phyloP scores from a whole-genome alignment of 1,139 yeast genomes.

The Candida buenavistaensis region DNA sequence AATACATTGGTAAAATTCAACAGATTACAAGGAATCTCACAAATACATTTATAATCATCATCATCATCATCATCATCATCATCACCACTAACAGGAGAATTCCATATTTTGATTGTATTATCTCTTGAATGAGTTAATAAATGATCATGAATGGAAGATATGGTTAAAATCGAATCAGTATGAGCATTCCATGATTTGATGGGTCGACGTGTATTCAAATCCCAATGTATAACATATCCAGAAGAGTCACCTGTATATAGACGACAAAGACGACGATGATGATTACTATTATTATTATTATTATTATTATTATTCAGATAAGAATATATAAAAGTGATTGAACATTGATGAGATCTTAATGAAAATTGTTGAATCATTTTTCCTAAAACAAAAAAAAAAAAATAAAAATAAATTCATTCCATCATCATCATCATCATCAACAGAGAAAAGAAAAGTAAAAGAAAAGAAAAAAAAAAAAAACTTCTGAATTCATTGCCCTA shows the following conservation, averaged over 20 bases:
- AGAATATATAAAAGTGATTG: constrained; percentile 9
- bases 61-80: too few species aligned
- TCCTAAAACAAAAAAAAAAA: constrained; percentile 2
- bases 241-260: constrained; percentile 7
- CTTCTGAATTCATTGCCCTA: too few species aligned
- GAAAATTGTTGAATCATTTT: constrained; percentile 7
- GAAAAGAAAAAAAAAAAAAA: constrained; percentile 4
- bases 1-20: constrained; percentile 58
- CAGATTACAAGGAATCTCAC: constrained; percentile 48
- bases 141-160: constrained; percentile 33
- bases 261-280: too few species aligned
- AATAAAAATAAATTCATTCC: too few species aligned
- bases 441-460: too few species aligned
- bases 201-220: constrained; percentile 43
- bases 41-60: constrained; percentile 4
- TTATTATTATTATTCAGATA: too few species aligned
- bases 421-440: too few species aligned
- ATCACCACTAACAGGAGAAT: too few species aligned
- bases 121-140: constrained; percentile 58
- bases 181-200: constrained; percentile 52
- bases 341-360: constrained; percentile 10
- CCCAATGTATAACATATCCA: constrained; percentile 57
- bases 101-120: constrained; percentile 52
- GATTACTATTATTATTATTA: too few species aligned
- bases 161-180: constrained; percentile 40